A percentile compares a stretch with the other conserved stretches of the same genome.
phyloP scores from a whole-genome alignment of 108 stramenopile species.

The Cyclotella distinguenda region DNA sequence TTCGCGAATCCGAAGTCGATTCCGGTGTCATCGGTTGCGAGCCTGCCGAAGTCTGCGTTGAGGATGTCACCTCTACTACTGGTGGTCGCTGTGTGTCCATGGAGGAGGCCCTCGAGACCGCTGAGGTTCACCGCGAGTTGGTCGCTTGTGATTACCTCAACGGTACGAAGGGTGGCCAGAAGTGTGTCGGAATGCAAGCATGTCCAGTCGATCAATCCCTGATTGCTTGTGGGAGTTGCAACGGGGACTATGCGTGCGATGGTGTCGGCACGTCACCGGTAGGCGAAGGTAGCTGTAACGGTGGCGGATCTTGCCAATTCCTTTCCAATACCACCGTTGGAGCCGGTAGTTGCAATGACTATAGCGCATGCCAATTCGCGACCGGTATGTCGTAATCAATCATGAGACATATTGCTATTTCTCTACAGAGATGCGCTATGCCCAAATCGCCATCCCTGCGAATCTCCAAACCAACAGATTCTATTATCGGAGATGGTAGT shows the following conservation, averaged over 20 bases:
- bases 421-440: no score
- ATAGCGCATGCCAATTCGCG: no score
- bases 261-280: background rate
- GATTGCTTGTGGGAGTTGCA: conserved; percentile 1
- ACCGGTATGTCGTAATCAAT: no score
- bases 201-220: background rate
- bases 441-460: no score
- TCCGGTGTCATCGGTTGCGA: background rate
- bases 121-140: background rate
- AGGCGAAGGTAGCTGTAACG: conserved; percentile 1
- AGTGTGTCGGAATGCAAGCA: background rate
- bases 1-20: background rate
- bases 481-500: no score
- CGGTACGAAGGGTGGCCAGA: background rate
- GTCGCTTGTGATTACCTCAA: background rate
- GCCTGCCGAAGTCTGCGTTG: background rate
- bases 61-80: background rate
- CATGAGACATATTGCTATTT: no score
- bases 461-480: no score
- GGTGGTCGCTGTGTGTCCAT: background rate
- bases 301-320: no score
- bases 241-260: background rate
- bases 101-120: background rate
- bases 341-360: no score
- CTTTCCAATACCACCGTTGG: no score